These are phyloP conservation scores for Pseudogymnoascus destructans DNA, from an alignment of 2,329 filamentous ascomycete species.

Conservation along the genomic window DNA sequence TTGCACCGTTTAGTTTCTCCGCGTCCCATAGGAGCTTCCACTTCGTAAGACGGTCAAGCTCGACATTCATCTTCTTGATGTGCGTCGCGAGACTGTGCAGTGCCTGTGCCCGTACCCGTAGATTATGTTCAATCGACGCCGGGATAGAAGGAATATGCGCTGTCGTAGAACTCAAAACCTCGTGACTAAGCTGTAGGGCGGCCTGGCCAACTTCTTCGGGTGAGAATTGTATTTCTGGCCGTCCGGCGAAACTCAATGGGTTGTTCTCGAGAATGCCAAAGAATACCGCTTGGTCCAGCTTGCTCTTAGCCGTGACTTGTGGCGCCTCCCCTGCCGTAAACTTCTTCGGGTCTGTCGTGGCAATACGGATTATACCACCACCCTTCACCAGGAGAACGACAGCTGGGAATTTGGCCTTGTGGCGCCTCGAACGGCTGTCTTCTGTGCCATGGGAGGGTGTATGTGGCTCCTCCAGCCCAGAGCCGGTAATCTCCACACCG, in stretches of 20 bases:
- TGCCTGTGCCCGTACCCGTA: conserved; percentile 58
- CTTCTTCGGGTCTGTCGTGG: conserved; percentile 44
- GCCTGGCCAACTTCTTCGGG: conserved; percentile 61
- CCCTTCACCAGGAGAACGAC: conserved; percentile 50
- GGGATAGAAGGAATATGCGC: conserved; percentile 60
- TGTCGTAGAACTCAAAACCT: conserved; percentile 68
- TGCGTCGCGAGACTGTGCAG: conserved; percentile 63
- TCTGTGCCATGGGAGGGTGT: conserved; percentile 29
- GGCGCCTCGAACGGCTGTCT: conserved; percentile 36
- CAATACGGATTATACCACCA: conserved; percentile 46
- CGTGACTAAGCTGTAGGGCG: conserved; percentile 63
- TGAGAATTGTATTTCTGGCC: conserved; percentile 52
- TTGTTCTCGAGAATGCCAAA: conserved; percentile 73
- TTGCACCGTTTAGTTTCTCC: conserved; percentile 75
- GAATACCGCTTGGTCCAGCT: conserved; percentile 89
- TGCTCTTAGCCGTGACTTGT: conserved; percentile 67
- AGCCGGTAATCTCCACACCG: conserved; percentile 49
- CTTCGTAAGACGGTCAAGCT: conserved; percentile 52
- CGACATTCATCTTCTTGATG: conserved; percentile 50
- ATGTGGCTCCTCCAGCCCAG: conserved; percentile 48
- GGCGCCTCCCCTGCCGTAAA: conserved; percentile 46
- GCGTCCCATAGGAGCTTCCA: conserved; percentile 83
- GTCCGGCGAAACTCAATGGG: conserved; percentile 70
- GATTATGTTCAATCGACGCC: conserved; percentile 68
- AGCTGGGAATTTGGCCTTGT: conserved; percentile 48